Evolutionary conservation across 108 stramenopile species (phyloP).

Genomic region (Phaeodactylum tricornutum): DNA sequence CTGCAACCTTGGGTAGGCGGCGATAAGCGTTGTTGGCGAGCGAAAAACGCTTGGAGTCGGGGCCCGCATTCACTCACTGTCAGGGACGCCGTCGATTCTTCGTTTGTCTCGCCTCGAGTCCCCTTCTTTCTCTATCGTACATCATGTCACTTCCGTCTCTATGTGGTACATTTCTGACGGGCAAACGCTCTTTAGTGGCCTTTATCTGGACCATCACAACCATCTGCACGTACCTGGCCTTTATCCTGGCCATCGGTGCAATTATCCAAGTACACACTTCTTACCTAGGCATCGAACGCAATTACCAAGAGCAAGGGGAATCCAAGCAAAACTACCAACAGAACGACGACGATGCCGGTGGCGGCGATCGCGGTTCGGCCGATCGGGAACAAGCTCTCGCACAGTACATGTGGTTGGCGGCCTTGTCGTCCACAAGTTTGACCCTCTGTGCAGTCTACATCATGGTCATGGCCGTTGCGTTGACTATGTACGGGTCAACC

Average conservation of each 20-base stretch:
- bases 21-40: no score
- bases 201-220: slow-evolving; percentile 74
- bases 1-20: no score
- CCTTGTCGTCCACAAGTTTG: slow-evolving; percentile 41
- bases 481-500: slow-evolving; percentile 60
- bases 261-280: slow-evolving; percentile 49
- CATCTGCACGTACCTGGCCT: slow-evolving; percentile 51
- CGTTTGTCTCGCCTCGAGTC: no score
- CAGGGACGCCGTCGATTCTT: no score
- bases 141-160: slow-evolving; percentile 34
- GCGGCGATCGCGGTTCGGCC: slow-evolving; percentile 16
- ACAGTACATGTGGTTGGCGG: slow-evolving; percentile 30
- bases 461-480: slow-evolving; percentile 44
- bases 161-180: slow-evolving; percentile 56
- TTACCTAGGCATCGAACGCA: slow-evolving; percentile 43
- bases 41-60: no score
- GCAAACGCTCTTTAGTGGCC: slow-evolving; percentile 60
- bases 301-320: slow-evolving; percentile 23
- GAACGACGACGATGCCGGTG: slow-evolving; percentile 19
- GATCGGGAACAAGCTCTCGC: slow-evolving; percentile 27
- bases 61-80: no score
- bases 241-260: slow-evolving; percentile 39
- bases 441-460: slow-evolving; percentile 65
- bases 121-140: no score
- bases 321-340: slow-evolving; percentile 31